Conservation (phyloP, 2,329 filamentous ascomycete genomes). For the Penicillium paneum region DNA sequence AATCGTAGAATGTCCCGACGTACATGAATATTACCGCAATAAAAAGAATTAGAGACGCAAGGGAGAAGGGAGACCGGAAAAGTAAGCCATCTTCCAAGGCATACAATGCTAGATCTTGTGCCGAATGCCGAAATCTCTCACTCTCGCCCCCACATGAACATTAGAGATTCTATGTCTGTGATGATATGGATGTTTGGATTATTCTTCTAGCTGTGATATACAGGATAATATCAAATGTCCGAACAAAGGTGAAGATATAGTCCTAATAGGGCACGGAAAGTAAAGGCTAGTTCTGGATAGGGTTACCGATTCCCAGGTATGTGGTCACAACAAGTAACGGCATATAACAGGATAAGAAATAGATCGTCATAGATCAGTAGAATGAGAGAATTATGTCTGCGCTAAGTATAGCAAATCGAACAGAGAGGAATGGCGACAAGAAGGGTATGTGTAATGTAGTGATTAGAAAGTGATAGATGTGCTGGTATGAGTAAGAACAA, state of each 20-base stretch:
- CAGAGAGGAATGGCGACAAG: constrained; percentile 8
- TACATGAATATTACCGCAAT: background rate
- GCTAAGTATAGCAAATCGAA: constrained; percentile 4
- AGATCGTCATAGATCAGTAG: constrained; percentile 18
- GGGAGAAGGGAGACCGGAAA: constrained; percentile 14
- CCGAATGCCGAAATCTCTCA: constrained; percentile 19
- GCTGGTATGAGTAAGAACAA: background rate
- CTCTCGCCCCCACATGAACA: constrained; percentile 8
- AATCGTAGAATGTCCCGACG: constrained; percentile 1
- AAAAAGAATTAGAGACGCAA: constrained; percentile 10
- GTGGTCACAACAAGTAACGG: constrained; percentile 10
- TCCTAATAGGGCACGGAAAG: constrained; percentile 7
- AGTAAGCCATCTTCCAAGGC: background rate
- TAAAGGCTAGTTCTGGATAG: background rate
- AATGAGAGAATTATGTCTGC: constrained; percentile 4
- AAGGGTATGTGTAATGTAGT: constrained; percentile 15
- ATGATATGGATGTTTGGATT: background rate
- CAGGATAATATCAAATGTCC: constrained; percentile 1
- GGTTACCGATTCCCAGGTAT: constrained; percentile 2
- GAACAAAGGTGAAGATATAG: background rate
- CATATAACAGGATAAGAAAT: constrained; percentile 15
- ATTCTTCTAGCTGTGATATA: constrained; percentile 11
- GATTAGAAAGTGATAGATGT: constrained; percentile 20
- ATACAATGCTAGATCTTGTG: constrained; percentile 4
- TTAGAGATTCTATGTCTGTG: constrained; percentile 12